phyloP scores from a whole-genome alignment of 331 rosid species.

The Prunus yedoensis region DNA sequence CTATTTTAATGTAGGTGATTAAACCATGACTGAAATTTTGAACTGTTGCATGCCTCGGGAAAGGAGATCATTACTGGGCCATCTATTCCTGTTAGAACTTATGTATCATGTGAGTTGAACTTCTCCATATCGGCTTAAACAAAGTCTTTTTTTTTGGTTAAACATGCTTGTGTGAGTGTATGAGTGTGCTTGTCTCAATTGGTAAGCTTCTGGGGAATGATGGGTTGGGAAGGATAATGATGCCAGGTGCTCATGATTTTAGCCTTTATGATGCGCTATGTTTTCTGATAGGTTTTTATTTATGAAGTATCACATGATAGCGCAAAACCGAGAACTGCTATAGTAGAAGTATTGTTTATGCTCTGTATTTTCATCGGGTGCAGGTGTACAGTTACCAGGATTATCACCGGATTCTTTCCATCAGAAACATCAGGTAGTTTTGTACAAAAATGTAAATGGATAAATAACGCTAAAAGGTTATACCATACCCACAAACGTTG shows the following conservation, averaged over 20 bases:
- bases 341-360: neutral
- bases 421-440: neutral
- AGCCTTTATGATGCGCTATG: neutral
- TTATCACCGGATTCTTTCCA: constrained; percentile 25
- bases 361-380: constrained; percentile 5
- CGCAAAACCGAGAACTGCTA: neutral
- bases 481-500: neutral
- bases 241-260: neutral
- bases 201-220: neutral
- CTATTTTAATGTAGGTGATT: constrained; percentile 30
- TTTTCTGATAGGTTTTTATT: neutral
- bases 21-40: constrained; percentile 19
- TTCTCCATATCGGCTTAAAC: neutral
- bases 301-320: neutral
- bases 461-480: neutral
- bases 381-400: constrained; percentile 29
- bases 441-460: constrained; percentile 24
- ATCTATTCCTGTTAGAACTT: constrained; percentile 16
- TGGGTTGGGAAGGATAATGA: neutral
- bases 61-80: constrained; percentile 13
- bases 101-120: constrained; percentile 46
- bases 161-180: neutral
- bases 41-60: constrained; percentile 8
- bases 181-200: neutral
- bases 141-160: neutral